Percentiles rank a stretch among this genome's conserved stretches.
Evolutionary conservation across 257 asterid species (phyloP).

Genomic region (Solanum piurae): DNA sequence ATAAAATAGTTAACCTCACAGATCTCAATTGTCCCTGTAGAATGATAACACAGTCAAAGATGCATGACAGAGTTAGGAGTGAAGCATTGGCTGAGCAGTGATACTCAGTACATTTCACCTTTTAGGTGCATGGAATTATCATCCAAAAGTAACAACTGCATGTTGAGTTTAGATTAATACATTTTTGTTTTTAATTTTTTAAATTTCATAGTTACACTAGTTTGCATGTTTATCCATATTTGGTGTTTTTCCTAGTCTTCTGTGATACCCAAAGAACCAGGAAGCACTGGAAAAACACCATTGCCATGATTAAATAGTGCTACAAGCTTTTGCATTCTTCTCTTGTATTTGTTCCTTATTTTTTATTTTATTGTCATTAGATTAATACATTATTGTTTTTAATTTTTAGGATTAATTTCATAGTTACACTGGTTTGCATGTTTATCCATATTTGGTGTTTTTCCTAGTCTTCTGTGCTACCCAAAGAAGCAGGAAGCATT

Average conservation of each 20-base stretch:
- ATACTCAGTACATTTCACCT: neutral
- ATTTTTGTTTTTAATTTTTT: neutral
- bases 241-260: neutral
- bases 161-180: neutral
- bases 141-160: neutral
- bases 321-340: neutral
- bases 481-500: neutral
- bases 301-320: neutral
- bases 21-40: neutral
- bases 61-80: neutral
- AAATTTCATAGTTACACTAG: neutral
- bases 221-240: neutral
- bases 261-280: neutral
- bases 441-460: neutral
- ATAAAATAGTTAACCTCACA: neutral
- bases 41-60: neutral
- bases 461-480: neutral
- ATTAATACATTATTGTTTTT: neutral
- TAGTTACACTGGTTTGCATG: neutral
- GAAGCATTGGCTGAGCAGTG: neutral
- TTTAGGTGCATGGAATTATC: neutral
- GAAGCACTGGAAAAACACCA: neutral
- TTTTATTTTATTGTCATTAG: neutral
- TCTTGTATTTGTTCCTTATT: neutral
- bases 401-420: neutral